Conservation (phyloP, 805 yeast species). For the Saccharomycopsis guyanensis region DNA sequence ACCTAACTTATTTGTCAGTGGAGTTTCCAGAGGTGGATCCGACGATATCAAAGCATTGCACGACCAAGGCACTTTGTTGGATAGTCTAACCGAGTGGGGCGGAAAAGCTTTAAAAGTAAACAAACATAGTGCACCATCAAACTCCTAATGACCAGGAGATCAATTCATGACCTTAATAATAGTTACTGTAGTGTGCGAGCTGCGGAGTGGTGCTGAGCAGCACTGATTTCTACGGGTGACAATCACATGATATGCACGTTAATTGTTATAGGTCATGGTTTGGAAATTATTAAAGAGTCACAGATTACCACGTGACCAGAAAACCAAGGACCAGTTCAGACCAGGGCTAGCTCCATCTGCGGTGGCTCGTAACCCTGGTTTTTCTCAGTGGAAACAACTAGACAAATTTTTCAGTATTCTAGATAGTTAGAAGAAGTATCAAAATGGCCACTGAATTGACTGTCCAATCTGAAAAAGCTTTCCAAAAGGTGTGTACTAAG, state of each 20-base stretch:
- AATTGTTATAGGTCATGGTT: background rate
- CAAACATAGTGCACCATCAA: constrained; percentile 51
- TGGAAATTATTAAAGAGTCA: background rate
- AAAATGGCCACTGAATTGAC: constrained; percentile 99
- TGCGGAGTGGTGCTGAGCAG: no score
- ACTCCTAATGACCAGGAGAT: constrained; percentile 25
- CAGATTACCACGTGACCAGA: background rate
- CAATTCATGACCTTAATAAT: background rate
- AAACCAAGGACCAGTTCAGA: no score
- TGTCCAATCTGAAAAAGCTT: constrained; percentile 99
- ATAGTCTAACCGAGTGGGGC: constrained; percentile 56
- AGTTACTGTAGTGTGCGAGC: no score
- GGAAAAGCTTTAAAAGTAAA: constrained; percentile 41
- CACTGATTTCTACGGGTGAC: no score
- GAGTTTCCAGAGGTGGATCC: constrained; percentile 76
- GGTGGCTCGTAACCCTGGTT: background rate
- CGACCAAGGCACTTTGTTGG: constrained; percentile 44
- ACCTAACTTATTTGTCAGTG: constrained; percentile 78
- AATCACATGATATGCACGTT: background rate
- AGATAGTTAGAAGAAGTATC: constrained; percentile 9
- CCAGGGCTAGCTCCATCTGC: no score
- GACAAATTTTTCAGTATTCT: background rate
- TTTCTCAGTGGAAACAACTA: background rate
- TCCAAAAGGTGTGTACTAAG: constrained; percentile 86
- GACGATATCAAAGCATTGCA: constrained; percentile 72